Evolutionary conservation across 768 basidiomycete genomes (phyloP), one percentile per base, ranked within the genome.

Genomic region (Tubosaeta brunneosetosa): DNA sequence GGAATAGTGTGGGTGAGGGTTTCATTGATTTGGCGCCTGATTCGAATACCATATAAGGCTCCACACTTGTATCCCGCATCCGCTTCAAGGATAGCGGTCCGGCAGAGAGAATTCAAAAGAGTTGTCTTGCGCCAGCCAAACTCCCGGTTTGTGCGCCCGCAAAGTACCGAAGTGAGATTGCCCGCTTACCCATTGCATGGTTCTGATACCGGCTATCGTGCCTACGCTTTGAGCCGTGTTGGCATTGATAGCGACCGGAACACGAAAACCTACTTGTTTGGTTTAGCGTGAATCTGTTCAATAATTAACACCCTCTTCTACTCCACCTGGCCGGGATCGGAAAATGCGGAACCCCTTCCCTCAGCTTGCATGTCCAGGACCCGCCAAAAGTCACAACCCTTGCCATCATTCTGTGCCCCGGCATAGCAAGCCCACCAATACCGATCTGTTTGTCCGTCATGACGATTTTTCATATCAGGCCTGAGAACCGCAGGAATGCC

Each of bases 361-460:
- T 92, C 90, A 7, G 70, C 75, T 42, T 73, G 64, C 73, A 85
- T 80, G 65, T 91, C 82, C 80, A 91, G 75, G 6, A 84, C 73
- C 59, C 79, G 82, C 86, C 88, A 90, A 51, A 82, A 81, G 27
- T 77, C 76, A 57, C 90, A 92, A 0, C 86, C 87, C 66, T 89
- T 88, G 3, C 91, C 91, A 11, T 91, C 85, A 53, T 89, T 90
- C 66, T 90, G 87, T 17, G 85, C 85, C 0, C 86, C 87, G 1
- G 85, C 86, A 59, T 86, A 85, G 59, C 90, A 92, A 25, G 78
- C 73, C 68, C 68, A 92, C 85, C 89, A 91, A 61, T 90, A 91
- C 43, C 73, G 72, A 59, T 82, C 80, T 6, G 73, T 74, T 52
- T 74, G 65, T 25, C 77, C 76, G 58, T 80, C 76, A 33, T 75